Conservation (phyloP, 2,329 filamentous ascomycete genomes). For the Penicillium sp. region DNA sequence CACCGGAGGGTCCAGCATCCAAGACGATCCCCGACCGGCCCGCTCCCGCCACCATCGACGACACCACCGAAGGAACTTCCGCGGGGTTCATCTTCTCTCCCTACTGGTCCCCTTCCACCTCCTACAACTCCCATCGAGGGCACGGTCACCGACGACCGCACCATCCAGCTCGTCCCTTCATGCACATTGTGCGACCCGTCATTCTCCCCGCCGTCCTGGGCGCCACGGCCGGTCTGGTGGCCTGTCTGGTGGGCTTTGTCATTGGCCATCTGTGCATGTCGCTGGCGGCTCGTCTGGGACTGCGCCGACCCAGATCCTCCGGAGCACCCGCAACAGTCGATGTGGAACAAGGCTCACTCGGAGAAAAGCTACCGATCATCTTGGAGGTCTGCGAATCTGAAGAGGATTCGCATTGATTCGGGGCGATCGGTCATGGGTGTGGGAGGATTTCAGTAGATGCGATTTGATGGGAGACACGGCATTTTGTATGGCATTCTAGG, state of each 20-base stretch:
- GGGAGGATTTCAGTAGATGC: too few relatives aligned
- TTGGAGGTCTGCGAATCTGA: constrained; percentile 7
- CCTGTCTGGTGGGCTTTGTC: constrained; percentile 35
- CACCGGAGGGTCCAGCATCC: constrained; percentile 11
- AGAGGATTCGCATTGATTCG: constrained; percentile 1
- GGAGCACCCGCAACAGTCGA: neutral
- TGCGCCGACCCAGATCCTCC: constrained; percentile 4
- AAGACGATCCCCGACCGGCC: neutral
- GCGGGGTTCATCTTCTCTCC: constrained; percentile 15
- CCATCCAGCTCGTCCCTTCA: constrained; percentile 15
- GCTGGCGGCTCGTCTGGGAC: constrained; percentile 8
- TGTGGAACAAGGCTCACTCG: constrained; percentile 8
- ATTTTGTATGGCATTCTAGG: too few relatives aligned
- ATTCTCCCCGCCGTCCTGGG: constrained; percentile 37
- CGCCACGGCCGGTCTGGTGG: constrained; percentile 31
- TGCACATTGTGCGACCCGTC: constrained; percentile 29
- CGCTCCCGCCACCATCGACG: neutral
- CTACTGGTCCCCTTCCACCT: constrained; percentile 12
- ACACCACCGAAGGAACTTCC: constrained; percentile 5
- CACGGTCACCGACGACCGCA: constrained; percentile 19
- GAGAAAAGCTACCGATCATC: constrained; percentile 16
- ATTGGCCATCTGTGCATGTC: constrained; percentile 23
- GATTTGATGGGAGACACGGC: too few relatives aligned
- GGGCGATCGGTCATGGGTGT: too few relatives aligned
- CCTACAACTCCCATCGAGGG: constrained; percentile 12